Evolutionary conservation across 164 flowering plant species (phyloP), one percentile per base, ranked within the genome.

Genomic region (Akebia trifoliata): DNA sequence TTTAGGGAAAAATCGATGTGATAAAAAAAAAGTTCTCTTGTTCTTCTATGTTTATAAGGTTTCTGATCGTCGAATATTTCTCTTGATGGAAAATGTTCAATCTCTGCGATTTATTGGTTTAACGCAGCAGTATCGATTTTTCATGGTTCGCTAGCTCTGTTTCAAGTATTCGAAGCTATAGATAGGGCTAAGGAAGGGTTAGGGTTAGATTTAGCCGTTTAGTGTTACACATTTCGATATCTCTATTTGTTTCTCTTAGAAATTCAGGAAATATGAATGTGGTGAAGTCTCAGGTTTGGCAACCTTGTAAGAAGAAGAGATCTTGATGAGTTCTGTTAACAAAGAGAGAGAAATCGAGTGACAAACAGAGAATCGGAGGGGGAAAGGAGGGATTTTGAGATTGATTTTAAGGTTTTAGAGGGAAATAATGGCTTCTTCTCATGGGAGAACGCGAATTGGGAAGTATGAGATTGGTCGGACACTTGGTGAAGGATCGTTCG

Each of bases 401-500:
- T 38, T 38, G 42, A 5, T 37, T 43, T 29, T 6, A 8, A 17
- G 45, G 11, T 47, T 9, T 39, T 14, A 50, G 36, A 30, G 25
- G 8, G 31, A 32, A 4, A 11, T 3, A 34, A 30, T 50, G 53
- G 21, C 29, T 10, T 28, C 52, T 31, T 28, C 62, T 11, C 38
- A 18, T 2, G 61, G 18, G 12, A 65, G 69, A 15, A 34, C 42
- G 36, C 30, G 57, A 17, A 60, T 66, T 9, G 69, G 69, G 42
- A 59, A 43, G 31, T 66, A 66, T 32, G 69, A 66, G 34, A 14
- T 66, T 11, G 69, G 69, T 17, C 38, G 69, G 37, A 66, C 69
- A 15, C 54, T 66, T 2, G 69, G 69, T 20, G 69, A 59, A 56
- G 69, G 69, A 9, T 58, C 69, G 0, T 66, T 66, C 37, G 69